phyloP scores from a whole-genome alignment of 2,329 filamentous ascomycete species.

The Penicillium italicum region DNA sequence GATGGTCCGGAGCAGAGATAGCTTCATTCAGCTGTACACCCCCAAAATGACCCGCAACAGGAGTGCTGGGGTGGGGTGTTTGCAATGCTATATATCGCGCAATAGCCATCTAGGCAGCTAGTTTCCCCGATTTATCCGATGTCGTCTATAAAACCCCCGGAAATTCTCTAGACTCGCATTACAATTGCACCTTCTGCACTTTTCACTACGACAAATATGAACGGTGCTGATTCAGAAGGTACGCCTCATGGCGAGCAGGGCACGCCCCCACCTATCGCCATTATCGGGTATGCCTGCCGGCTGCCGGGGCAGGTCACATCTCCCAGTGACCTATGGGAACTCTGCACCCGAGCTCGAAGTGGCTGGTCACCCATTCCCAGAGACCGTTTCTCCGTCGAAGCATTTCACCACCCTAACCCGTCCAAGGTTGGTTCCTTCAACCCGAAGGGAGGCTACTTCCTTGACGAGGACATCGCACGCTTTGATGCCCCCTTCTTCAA shows the following conservation, averaged over 20 bases:
- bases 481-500: slow-evolving; percentile 30
- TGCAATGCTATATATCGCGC: slow-evolving; percentile 3
- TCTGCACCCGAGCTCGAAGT: slow-evolving; percentile 22
- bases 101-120: background rate
- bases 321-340: slow-evolving; percentile 24
- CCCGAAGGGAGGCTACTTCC: slow-evolving; percentile 25
- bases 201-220: slow-evolving; percentile 8
- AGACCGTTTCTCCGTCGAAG: slow-evolving; percentile 20
- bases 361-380: slow-evolving; percentile 23
- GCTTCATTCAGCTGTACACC: background rate
- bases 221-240: slow-evolving; percentile 8
- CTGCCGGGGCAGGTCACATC: slow-evolving; percentile 23
- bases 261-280: slow-evolving; percentile 20
- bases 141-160: background rate
- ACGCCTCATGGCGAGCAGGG: slow-evolving; percentile 1
- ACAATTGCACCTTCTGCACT: background rate
- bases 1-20: background rate
- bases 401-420: slow-evolving; percentile 24
- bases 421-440: slow-evolving; percentile 23
- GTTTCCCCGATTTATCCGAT: background rate
- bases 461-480: slow-evolving; percentile 24
- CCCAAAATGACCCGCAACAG: background rate
- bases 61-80: background rate
- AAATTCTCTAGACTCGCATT: background rate
- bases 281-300: slow-evolving; percentile 28